These are phyloP conservation scores for Nigrospora sphaerica DNA, from an alignment of 2,329 filamentous ascomycete species.

Conservation along the genomic window DNA sequence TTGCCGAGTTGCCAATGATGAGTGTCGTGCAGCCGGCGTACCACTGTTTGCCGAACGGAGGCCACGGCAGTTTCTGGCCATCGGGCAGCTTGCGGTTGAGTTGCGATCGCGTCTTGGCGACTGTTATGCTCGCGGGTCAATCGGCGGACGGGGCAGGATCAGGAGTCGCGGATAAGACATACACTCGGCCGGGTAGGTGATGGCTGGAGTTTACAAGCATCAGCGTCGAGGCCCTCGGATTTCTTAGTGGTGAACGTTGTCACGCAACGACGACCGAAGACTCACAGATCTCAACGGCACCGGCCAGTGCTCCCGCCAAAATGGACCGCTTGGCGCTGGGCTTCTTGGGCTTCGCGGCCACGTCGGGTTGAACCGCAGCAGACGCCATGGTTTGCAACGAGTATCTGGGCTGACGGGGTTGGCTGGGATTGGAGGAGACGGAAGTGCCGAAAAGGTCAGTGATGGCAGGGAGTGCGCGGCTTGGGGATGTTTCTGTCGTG, in stretches of 20 bases:
- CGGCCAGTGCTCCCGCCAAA: conserved; percentile 86
- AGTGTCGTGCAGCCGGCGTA: conserved; percentile 96
- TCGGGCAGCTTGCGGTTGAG: conserved; percentile 79
- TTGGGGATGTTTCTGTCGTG: too few relatives aligned
- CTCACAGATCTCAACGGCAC: conserved; percentile 86
- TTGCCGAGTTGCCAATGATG: conserved; percentile 93
- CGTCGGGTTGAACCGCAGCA: conserved; percentile 4
- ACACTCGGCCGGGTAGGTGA: conserved; percentile 77
- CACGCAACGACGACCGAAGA: conserved; percentile 1
- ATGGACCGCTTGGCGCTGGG: conserved; percentile 84
- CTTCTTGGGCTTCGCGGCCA: conserved; percentile 30
- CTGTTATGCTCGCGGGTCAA: conserved; percentile 30
- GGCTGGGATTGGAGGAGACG: too few relatives aligned
- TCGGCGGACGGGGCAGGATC: conserved; percentile 5
- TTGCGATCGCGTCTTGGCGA: conserved; percentile 92
- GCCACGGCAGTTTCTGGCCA: conserved; percentile 87
- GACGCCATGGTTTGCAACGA: conserved; percentile 2
- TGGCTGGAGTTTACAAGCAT: conserved; percentile 37
- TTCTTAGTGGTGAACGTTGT: neutral
- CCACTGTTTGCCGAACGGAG: conserved; percentile 89
- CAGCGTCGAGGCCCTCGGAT: too few relatives aligned
- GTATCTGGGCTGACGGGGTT: neutral
- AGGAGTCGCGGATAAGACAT: conserved; percentile 15
- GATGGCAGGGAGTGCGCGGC: too few relatives aligned
- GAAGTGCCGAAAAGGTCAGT: too few relatives aligned